Evolutionary conservation across 2,329 filamentous ascomycete species (phyloP), one percentile per base, ranked within the genome.

Genomic region (Magnaporthales sp.): DNA sequence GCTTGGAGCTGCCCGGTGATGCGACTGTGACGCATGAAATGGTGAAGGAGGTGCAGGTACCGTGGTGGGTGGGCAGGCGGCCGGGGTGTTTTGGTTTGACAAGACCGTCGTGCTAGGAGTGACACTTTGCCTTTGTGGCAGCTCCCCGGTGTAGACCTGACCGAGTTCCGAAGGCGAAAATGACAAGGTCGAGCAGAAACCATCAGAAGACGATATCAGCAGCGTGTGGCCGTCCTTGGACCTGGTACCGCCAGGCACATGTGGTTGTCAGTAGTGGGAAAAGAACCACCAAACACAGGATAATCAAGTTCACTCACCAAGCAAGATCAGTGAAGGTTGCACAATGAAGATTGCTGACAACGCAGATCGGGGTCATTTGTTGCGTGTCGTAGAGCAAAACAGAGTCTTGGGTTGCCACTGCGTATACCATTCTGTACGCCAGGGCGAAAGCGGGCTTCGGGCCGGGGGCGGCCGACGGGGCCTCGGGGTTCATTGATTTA

Each of bases 311-410:
- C 27, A 78, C 89, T 77, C 86, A 97, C 95, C 95, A 99, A 38
- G 92, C 90, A 68, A 99, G 80, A 75, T 99, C 95, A 0, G 95
- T 99, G 74, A 99, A 99, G 0, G 95, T 98, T 4, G 95, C 93
- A 76, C 94, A 97, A 77, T 99, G 95, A 70, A 99, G 80, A 74
- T 99, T 99, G 84, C 93, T 98, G 63, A 99, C 94, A 54, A 98
- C 85, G 75, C 93, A 97, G 46, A 99, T 82, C 2, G 95, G 95
- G 8, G 92, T 96, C 73, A 93, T 91, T 75, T 99, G 95, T 74
- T 99, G 95, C 0, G 95, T 99, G 77, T 99, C 95, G 74, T 99
- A 99, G 26, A 99, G 84, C 60, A 97, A 82, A 4, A 99, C 91
- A 0, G 95, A 91, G 78, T 99, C 95, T 75, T 98, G 94, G 0